These are phyloP conservation scores for Hymenotorrendiella dingleyae DNA, from an alignment of 2,329 filamentous ascomycete genomes.

Conservation along the genomic window DNA sequence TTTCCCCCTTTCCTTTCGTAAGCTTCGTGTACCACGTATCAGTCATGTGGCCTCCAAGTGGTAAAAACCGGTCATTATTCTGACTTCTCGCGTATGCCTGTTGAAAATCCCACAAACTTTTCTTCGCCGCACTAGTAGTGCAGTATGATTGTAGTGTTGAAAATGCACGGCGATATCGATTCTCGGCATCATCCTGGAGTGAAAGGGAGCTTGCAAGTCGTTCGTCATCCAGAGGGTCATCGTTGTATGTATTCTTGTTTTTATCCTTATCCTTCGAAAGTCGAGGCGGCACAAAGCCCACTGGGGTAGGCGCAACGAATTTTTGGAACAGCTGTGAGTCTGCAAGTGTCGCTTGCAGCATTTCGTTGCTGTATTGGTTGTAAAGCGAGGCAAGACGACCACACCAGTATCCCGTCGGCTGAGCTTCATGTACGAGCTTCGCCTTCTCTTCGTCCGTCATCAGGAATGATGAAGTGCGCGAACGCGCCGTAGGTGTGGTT, in stretches of 20 bases:
- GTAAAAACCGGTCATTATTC: slow-evolving; percentile 12
- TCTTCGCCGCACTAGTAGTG: slow-evolving; percentile 40
- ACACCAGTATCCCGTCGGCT: slow-evolving; percentile 52
- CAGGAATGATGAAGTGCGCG: not conserved
- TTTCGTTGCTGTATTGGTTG: slow-evolving; percentile 46
- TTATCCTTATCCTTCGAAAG: not conserved
- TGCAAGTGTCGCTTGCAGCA: slow-evolving; percentile 22
- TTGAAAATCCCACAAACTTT: slow-evolving; percentile 45
- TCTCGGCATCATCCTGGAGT: slow-evolving; percentile 25
- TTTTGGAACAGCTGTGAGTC: slow-evolving; percentile 6
- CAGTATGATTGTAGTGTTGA: slow-evolving; percentile 42
- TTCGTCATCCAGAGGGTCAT: slow-evolving; percentile 2
- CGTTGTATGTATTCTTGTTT: not conserved
- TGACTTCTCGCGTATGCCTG: slow-evolving; percentile 37
- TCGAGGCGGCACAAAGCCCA: not conserved
- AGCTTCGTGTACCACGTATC: slow-evolving; percentile 9
- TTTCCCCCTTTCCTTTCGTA: slow-evolving; percentile 8
- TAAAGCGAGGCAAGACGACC: slow-evolving; percentile 54
- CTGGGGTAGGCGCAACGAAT: slow-evolving; percentile 4
- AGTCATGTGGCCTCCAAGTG: slow-evolving; percentile 11
- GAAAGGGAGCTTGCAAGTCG: not conserved
- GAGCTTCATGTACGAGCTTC: slow-evolving; percentile 26
- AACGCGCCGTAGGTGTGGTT: not conserved
- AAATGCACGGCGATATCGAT: slow-evolving; percentile 40
- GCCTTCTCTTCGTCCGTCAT: slow-evolving; percentile 2